These are phyloP conservation scores for Rhynchospora pubera DNA, from an alignment of 176 grass and related monocot species.

Conservation along the genomic window DNA sequence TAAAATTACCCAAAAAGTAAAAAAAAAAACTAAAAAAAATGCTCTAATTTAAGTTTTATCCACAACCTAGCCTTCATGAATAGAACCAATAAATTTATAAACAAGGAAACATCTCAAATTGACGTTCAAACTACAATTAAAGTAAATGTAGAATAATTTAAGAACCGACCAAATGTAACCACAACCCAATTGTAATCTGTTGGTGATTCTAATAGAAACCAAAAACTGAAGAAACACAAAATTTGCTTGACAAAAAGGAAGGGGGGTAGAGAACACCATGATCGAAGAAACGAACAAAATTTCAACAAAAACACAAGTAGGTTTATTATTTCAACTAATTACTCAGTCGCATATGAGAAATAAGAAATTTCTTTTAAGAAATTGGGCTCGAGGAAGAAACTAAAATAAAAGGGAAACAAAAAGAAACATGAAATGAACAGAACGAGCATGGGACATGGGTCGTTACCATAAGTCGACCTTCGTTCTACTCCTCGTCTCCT, in stretches of 20 bases:
- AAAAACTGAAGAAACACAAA: not conserved
- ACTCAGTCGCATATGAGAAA: not conserved
- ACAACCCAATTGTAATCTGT: not conserved
- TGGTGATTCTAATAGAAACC: not conserved
- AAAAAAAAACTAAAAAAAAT: not conserved
- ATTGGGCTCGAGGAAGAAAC: not conserved
- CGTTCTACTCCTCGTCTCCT: not conserved
- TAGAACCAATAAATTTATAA: not conserved
- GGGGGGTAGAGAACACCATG: not conserved
- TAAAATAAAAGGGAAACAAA: not conserved
- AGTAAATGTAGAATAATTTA: not conserved
- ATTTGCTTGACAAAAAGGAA: not conserved
- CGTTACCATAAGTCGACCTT: not conserved
- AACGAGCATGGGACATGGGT: not conserved
- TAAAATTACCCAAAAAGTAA: not conserved
- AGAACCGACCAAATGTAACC: not conserved
- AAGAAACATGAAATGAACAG: not conserved
- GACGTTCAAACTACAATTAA: not conserved
- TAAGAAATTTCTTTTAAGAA: not conserved
- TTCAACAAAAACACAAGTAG: no score
- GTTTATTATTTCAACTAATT: not conserved
- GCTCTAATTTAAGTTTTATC: not conserved
- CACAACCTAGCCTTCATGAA: not conserved
- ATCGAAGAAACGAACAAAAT: not conserved
- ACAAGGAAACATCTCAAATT: not conserved